phyloP scores from a whole-genome alignment of 1,284 basidiomycete genomes.

The Lentinula novae-zelandiae region DNA sequence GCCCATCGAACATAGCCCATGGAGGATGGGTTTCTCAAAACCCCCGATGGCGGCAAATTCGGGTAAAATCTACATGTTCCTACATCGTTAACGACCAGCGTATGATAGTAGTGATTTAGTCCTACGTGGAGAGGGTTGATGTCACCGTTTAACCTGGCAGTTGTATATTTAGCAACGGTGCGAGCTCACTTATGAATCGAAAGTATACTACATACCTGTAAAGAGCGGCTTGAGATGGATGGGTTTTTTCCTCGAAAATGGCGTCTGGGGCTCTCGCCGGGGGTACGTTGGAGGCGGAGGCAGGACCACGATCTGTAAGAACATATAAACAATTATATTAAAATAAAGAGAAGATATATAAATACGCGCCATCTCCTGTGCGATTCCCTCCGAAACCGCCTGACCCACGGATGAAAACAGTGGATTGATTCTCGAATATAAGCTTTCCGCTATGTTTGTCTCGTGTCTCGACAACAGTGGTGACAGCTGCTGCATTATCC shows the following conservation, averaged over 20 bases:
- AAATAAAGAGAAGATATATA: background rate
- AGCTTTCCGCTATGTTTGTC: conserved; percentile 78
- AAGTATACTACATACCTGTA: conserved; percentile 58
- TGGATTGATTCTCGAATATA: conserved; percentile 92
- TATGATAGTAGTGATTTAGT: background rate
- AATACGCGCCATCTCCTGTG: conserved; percentile 62
- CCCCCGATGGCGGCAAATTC: conserved; percentile 93
- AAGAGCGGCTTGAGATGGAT: conserved; percentile 78
- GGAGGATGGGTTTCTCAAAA: conserved; percentile 87
- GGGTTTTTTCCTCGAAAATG: conserved; percentile 85
- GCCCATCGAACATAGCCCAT: conserved; percentile 90
- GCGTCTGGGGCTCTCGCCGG: conserved; percentile 85
- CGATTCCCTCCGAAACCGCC: conserved; percentile 96
- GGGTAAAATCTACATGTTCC: conserved; percentile 72
- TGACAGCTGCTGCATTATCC: conserved; percentile 90
- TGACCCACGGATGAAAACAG: conserved; percentile 89
- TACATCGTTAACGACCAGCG: background rate
- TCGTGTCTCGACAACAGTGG: conserved; percentile 73
- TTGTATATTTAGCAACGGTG: background rate
- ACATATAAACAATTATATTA: background rate
- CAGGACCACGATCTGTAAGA: conserved; percentile 80
- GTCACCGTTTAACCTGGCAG: conserved; percentile 77
- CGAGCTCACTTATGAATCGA: background rate
- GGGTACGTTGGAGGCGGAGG: conserved; percentile 80
- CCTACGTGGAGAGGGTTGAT: conserved; percentile 85